Evolutionary conservation across 306 rosid genomes (phyloP).

Genomic region (Comarum palustre): DNA sequence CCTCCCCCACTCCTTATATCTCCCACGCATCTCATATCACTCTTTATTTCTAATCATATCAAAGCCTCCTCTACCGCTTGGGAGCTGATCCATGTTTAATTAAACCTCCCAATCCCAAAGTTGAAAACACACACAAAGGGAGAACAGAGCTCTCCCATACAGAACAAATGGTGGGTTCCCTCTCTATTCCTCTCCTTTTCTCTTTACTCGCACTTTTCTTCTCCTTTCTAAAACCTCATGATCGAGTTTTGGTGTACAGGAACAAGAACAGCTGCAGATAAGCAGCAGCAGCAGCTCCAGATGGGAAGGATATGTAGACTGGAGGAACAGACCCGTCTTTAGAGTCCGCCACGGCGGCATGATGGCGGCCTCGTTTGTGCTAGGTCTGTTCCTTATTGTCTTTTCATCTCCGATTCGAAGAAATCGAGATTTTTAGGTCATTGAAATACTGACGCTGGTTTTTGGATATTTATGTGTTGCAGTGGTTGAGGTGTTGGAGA

Average conservation of each 20-base stretch:
- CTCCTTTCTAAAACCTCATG: not conserved
- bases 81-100: slow-evolving; percentile 30
- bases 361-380: slow-evolving; percentile 74
- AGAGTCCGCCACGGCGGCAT: slow-evolving; percentile 85
- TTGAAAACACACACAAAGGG: slow-evolving; percentile 5
- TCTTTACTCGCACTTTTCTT: not conserved
- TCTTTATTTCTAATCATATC: slow-evolving; percentile 29
- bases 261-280: slow-evolving; percentile 34
- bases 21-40: slow-evolving; percentile 26
- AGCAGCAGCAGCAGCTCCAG: slow-evolving; percentile 23
- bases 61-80: slow-evolving; percentile 24
- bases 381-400: slow-evolving; percentile 51
- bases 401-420: not conserved
- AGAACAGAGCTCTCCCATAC: not conserved
- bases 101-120: slow-evolving; percentile 21
- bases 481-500: slow-evolving; percentile 89
- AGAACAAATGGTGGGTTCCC: slow-evolving; percentile 44
- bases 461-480: slow-evolving; percentile 9
- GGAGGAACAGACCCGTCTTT: slow-evolving; percentile 71
- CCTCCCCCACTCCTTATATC: slow-evolving; percentile 36
- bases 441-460: not conserved
- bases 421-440: not conserved
- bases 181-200: not conserved
- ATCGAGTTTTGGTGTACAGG: slow-evolving; percentile 32
- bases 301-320: slow-evolving; percentile 87